Conservation (phyloP, 257 asterid genomes). For the Cinchona pubescens region DNA sequence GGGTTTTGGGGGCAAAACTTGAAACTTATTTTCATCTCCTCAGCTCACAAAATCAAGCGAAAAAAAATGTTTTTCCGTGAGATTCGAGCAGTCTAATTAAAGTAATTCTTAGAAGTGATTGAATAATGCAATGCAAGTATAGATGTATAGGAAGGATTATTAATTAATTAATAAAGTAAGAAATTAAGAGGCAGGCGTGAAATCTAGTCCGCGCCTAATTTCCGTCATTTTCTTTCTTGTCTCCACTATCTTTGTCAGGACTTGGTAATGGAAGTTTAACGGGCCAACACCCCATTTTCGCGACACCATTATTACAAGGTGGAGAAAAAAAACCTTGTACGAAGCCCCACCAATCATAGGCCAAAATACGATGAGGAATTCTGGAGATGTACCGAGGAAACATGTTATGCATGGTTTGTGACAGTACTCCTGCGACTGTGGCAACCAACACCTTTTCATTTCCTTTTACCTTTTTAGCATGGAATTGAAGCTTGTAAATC, state of each 20-base stretch:
- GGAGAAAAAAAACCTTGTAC: slow-evolving; percentile 11
- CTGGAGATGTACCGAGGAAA: neutral
- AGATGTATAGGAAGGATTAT: neutral
- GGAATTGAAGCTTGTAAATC: neutral
- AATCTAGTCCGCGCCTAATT: slow-evolving; percentile 59
- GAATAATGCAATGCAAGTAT: neutral
- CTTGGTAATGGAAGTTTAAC: slow-evolving; percentile 26
- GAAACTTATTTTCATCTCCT: neutral
- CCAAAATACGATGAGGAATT: neutral
- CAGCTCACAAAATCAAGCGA: slow-evolving; percentile 21
- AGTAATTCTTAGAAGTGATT: neutral
- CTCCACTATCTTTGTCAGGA: slow-evolving; percentile 61
- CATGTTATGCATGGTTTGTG: neutral
- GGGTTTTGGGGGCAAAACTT: neutral
- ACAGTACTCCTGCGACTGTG: slow-evolving; percentile 6
- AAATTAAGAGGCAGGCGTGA: slow-evolving; percentile 41
- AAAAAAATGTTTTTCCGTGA: slow-evolving; percentile 62
- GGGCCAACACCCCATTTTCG: slow-evolving; percentile 37
- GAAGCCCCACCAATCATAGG: slow-evolving; percentile 35
- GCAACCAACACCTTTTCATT: neutral
- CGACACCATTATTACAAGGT: slow-evolving; percentile 35
- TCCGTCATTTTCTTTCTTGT: slow-evolving; percentile 54
- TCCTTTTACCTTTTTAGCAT: neutral
- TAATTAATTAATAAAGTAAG: neutral
- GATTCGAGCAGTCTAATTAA: slow-evolving; percentile 35